A percentile compares a stretch with the other conserved stretches of the same genome.
Evolutionary conservation across 2,329 filamentous ascomycete genomes (phyloP).

Genomic region (Trichoderma asperellum): DNA sequence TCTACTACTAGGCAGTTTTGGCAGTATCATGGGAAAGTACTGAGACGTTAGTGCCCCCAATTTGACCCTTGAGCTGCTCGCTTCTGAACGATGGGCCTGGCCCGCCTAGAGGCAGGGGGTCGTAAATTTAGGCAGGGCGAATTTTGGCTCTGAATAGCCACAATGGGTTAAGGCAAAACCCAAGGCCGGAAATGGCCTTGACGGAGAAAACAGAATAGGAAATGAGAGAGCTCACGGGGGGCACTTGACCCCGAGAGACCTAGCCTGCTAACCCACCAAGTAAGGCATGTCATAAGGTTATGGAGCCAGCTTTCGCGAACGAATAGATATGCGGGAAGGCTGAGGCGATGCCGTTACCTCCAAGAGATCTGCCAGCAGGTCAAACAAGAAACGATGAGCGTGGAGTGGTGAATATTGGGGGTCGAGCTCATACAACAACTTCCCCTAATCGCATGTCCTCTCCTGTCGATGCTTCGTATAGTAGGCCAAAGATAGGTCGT

Average conservation of each 20-base stretch:
- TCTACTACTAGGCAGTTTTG: too few species aligned
- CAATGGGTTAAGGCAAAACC: slow-evolving; percentile 15
- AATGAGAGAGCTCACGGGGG: slow-evolving; percentile 20
- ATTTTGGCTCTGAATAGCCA: neutral
- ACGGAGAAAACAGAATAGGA: slow-evolving; percentile 20
- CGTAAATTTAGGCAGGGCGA: neutral
- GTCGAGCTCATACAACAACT: neutral
- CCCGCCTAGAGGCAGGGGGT: slow-evolving; percentile 16
- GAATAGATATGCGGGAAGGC: neutral
- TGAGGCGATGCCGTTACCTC: slow-evolving; percentile 18
- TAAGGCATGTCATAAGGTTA: slow-evolving; percentile 17
- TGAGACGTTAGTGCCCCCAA: slow-evolving; percentile 11
- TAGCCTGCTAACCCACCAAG: neutral
- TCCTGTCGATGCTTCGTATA: neutral
- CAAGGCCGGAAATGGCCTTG: slow-evolving; percentile 19
- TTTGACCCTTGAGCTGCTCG: slow-evolving; percentile 16
- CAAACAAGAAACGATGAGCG: neutral
- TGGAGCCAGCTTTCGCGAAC: neutral
- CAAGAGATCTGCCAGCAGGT: neutral
- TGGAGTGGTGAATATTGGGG: neutral
- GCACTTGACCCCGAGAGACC: neutral
- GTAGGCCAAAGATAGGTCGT: neutral
- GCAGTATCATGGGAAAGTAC: neutral
- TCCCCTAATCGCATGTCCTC: neutral
- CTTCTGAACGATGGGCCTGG: slow-evolving; percentile 5